A percentile compares a stretch with the other conserved stretches of the same genome.
Evolutionary conservation across 768 basidiomycete genomes (phyloP).

Genomic region (Xerocomus spinulosus): DNA sequence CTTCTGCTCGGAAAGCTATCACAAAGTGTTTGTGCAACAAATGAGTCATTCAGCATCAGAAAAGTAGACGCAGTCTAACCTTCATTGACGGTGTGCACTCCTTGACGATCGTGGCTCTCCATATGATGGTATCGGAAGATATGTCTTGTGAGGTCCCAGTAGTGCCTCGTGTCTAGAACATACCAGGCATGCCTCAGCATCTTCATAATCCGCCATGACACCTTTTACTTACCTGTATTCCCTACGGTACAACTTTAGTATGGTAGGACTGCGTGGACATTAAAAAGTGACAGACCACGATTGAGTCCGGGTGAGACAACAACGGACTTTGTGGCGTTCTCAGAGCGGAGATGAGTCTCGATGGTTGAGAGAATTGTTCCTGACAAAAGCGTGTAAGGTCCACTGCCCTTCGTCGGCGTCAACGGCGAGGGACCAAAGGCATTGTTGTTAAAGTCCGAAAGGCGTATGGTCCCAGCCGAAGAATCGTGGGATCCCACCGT

Average conservation of each 20-base stretch:
- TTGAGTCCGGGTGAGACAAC: no score
- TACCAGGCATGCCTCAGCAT: not conserved
- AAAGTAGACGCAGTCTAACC: not conserved
- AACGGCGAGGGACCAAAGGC: constrained; percentile 40
- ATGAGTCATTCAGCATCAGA: not conserved
- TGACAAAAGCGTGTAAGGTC: constrained; percentile 38
- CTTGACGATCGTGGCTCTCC: not conserved
- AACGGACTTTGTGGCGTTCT: no score
- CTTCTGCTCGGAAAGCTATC: not conserved
- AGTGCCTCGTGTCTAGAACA: not conserved
- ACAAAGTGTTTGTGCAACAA: no score
- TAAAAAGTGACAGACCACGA: no score
- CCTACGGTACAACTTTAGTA: no score
- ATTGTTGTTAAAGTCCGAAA: constrained; percentile 8
- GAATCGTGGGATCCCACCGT: constrained; percentile 19
- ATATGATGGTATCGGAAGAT: constrained; percentile 29
- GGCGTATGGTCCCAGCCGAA: constrained; percentile 33
- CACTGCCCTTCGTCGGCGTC: constrained; percentile 34
- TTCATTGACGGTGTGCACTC: not conserved
- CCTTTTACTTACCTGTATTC: no score
- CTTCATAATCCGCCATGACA: not conserved
- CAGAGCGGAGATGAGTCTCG: no score
- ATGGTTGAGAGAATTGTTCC: constrained; percentile 39
- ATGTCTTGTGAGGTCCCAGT: constrained; percentile 28
- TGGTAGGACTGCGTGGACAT: no score